Percentiles rank a stretch among this genome's conserved stretches.
phyloP scores from a whole-genome alignment of 2,329 filamentous ascomycete species.

The Colletotrichum agaves region DNA sequence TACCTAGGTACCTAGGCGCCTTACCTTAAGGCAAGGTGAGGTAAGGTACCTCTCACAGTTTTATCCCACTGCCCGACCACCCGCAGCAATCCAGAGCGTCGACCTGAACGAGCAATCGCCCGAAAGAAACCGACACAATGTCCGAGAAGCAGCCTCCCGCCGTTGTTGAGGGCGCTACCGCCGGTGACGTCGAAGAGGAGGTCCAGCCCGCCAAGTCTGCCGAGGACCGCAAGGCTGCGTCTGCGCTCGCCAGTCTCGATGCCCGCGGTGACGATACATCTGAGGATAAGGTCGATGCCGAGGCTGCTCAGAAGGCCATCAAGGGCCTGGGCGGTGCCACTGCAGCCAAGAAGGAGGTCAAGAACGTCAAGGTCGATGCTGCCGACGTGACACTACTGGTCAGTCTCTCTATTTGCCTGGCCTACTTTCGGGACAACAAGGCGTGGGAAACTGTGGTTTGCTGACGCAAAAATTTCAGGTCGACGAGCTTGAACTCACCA shows the following conservation, averaged over 20 bases:
- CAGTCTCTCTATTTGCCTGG: constrained; percentile 43
- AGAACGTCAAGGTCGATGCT: constrained; percentile 78
- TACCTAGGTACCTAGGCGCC: too few relatives aligned
- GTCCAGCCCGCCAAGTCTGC: constrained; percentile 69
- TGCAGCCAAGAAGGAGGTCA: constrained; percentile 55
- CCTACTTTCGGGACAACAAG: neutral
- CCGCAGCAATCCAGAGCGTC: neutral
- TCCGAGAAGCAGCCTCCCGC: constrained; percentile 69
- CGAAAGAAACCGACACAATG: constrained; percentile 53
- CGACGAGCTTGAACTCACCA: constrained; percentile 77
- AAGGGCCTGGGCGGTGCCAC: constrained; percentile 63
- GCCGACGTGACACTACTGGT: constrained; percentile 78
- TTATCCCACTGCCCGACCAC: neutral
- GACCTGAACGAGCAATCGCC: neutral
- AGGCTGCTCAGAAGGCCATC: constrained; percentile 78
- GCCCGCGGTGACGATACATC: constrained; percentile 58
- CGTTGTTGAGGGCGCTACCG: constrained; percentile 69
- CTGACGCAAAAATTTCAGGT: constrained; percentile 54
- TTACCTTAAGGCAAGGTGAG: too few relatives aligned
- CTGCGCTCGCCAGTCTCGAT: constrained; percentile 78
- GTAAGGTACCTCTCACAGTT: too few relatives aligned
- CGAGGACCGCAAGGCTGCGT: constrained; percentile 81
- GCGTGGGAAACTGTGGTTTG: neutral
- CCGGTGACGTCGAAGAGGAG: constrained; percentile 69
- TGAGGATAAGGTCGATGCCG: constrained; percentile 67